Base-by-base conservation (phyloP, 2,329 filamentous ascomycete species). In the Nothopassalora personata region DNA sequence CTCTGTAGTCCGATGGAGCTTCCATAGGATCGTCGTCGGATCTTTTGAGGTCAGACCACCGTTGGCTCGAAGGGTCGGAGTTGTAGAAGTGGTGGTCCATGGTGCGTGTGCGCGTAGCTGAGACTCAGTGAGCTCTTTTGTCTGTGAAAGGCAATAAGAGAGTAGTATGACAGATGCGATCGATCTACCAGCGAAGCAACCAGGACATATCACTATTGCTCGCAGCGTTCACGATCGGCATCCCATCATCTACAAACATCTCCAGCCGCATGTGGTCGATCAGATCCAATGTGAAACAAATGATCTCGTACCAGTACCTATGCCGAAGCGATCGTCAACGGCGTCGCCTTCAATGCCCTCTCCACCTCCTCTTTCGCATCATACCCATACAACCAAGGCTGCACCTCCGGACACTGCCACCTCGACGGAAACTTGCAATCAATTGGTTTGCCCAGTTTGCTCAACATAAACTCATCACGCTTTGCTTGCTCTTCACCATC, bases 311-410 rank as follows among this genome's bases (percentile, higher is more conserved):
- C 13, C 39, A 7, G 46, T 9, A 19, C 46, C 27, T 48, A 46
- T 19, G 43, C 27, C 7, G 45, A 50, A 23, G 23, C 34, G 30
- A 18, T 46, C 48, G 33, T 50, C 15, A 66, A 52, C 15, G 66
- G 66, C 53, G 57, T 60, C 28, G 65, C 59, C 18, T 48, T 61
- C 54, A 73, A 60, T 19, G 70, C 71, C 10, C 56, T 58, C 28
- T 66, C 67, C 15, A 80, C 82, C 66, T 86, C 84, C 30, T 74
- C 73, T 59, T 80, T 79, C 3, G 83, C 83, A 71, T 87, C 82
- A 62, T 88, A 87, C 0, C 84, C 83, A 64, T 83, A 88, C 50
- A 88, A 62, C 82, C 84, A 87, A 0, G 81, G 80, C 69, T 88
- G 85, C 0, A 85, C 80, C 34, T 81, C 74, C 0, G 83, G 84